Base-by-base conservation (phyloP, 805 yeast genomes). In the Diddensiella transvaalensis region DNA sequence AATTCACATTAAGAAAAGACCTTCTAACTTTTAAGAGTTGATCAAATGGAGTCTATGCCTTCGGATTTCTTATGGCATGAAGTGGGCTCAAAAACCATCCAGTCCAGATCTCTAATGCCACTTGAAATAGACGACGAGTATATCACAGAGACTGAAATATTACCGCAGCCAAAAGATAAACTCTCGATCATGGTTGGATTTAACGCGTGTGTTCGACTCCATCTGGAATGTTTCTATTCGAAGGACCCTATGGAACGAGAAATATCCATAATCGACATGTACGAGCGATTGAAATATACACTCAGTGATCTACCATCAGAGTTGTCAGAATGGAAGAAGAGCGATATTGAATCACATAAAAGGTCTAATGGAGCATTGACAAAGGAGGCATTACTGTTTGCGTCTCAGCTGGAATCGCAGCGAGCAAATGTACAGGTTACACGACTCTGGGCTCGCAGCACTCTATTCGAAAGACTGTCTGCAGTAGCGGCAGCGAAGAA, bases 401-500 rank as follows among this genome's bases (percentile, higher is more conserved):
- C 21, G 8, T 13, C 38, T 6, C 38, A 35, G 38, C 21, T 35
- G 8, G 38, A 35, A 35, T 8, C 8, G 8, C 38, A 35, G 17
- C 38, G 38, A 6, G 38, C 38, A 6, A 35, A 35, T 35, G 15
- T 35, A 8, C 38, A 35, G 18, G 38, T 35, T 18, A 35, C 38
- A 15, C 38, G 38, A 8, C 38, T 35, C 8, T 35, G 38, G 38
- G 21, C 15, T 35, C 38, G 21, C 8, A 35, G 17, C 38, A 35
- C 17, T 8, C 21, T 35, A 15, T 15, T 35, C 21, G 38, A 35
- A 35, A 13, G 38, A 18, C 38, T 35, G 21, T 8, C 32, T 26
- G 32, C 11, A 26, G 11, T 8, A 8, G 8, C 32, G 13, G 11
- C 13, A 13, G 11, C 32, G 8, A 26, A 26, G 13, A 8, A 8